Percentiles rank a stretch among this genome's conserved stretches.
Evolutionary conservation across 2,329 filamentous ascomycete genomes (phyloP).

Genomic region (Hypocrella siamensis): DNA sequence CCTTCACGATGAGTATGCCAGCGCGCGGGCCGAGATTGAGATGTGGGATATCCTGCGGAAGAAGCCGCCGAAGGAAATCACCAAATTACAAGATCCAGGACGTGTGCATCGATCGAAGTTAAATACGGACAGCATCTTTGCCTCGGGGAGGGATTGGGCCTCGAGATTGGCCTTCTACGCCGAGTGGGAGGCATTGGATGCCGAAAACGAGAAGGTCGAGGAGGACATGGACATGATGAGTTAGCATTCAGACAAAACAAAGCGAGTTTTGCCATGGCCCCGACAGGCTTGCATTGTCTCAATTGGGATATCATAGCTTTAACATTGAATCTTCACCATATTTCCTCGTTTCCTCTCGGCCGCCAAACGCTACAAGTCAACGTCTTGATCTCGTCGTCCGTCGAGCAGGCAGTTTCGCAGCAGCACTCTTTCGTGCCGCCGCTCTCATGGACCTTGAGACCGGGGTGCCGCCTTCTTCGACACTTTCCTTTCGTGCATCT

Average conservation of each 20-base stretch:
- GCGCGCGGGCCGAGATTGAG: conserved; percentile 23
- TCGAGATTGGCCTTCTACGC: conserved; percentile 17
- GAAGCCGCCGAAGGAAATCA: conserved; percentile 18
- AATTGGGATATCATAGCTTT: no score
- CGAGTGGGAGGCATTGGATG: conserved; percentile 24
- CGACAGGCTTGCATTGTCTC: not conserved
- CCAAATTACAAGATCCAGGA: conserved; percentile 14
- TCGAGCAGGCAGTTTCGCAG: conserved; percentile 2
- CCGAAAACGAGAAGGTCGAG: not conserved
- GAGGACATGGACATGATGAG: no score
- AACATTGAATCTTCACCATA: conserved; percentile 3
- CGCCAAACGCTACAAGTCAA: conserved; percentile 9
- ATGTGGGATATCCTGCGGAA: conserved; percentile 30
- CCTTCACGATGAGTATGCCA: conserved; percentile 21
- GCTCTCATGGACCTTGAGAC: conserved; percentile 16
- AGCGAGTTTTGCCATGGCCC: no score
- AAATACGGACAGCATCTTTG: conserved; percentile 20
- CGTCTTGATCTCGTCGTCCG: conserved; percentile 4
- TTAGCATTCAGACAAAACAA: no score
- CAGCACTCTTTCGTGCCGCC: conserved; percentile 1
- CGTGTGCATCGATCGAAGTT: conserved; percentile 12
- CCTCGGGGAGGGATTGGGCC: conserved; percentile 23
- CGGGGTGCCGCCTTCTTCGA: conserved; percentile 14
- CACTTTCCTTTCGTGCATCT: conserved; percentile 15
- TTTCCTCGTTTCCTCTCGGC: no score